These are phyloP conservation scores for Allomyces arbusculus DNA, from an alignment of 192 early-diverging fungal genomes.

Conservation along the genomic window DNA sequence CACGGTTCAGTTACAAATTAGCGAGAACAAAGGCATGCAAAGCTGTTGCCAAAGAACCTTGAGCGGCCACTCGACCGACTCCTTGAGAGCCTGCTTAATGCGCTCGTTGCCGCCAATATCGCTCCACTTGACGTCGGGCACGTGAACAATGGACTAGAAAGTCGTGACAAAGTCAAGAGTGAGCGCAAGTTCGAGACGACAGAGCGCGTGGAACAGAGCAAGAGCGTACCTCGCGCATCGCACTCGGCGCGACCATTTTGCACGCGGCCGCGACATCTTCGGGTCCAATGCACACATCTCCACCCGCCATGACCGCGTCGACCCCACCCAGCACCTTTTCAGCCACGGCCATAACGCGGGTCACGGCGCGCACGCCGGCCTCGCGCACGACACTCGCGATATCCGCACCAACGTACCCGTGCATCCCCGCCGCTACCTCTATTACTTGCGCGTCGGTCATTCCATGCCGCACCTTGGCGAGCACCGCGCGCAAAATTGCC, in stretches of 20 bases:
- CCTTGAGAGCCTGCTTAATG: slow-evolving; percentile 76
- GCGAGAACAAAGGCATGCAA: too few species aligned
- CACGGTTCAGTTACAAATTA: background rate
- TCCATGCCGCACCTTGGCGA: slow-evolving; percentile 44
- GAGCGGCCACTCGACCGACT: slow-evolving; percentile 96
- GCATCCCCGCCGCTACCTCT: slow-evolving; percentile 38
- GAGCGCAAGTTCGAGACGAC: too few species aligned
- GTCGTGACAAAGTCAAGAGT: too few species aligned
- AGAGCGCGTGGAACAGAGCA: background rate
- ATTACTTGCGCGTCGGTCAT: slow-evolving; percentile 36
- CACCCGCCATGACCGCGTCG: too few species aligned
- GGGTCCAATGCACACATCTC: background rate
- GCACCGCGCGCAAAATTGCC: slow-evolving; percentile 49
- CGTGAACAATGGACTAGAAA: slow-evolving; percentile 49
- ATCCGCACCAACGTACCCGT: slow-evolving; percentile 98
- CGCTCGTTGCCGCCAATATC: slow-evolving; percentile 87
- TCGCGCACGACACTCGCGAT: slow-evolving; percentile 67
- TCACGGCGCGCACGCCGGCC: slow-evolving; percentile 62
- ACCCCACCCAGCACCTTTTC: background rate
- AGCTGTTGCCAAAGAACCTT: slow-evolving; percentile 22
- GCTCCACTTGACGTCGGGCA: slow-evolving; percentile 77
- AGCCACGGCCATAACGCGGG: slow-evolving; percentile 14
- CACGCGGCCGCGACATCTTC: slow-evolving; percentile 2
- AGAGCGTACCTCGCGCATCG: slow-evolving; percentile 51
- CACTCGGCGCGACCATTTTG: slow-evolving; percentile 38